Evolutionary conservation across 2,329 filamentous ascomycete genomes (phyloP).

Genomic region (Penicillium sp.): DNA sequence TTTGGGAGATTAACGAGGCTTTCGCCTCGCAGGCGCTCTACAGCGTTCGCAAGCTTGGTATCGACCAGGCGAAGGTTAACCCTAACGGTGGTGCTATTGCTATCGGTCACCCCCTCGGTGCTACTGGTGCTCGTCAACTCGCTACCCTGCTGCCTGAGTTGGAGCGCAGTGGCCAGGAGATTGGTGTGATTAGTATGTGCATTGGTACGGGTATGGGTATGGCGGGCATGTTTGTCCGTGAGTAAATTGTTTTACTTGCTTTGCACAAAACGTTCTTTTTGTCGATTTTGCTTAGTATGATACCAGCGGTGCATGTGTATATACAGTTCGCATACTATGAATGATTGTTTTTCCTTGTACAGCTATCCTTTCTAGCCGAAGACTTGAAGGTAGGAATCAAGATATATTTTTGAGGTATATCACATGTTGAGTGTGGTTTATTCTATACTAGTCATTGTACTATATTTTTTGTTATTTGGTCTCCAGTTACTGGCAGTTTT

Average conservation of each 20-base stretch:
- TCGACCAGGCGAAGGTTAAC: conserved; percentile 72
- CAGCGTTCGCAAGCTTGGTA: conserved; percentile 62
- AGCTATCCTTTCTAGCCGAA: no score
- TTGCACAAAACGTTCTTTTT: conserved; percentile 4
- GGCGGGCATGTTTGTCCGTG: conserved; percentile 65
- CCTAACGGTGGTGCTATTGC: conserved; percentile 92
- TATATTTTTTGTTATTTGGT: no score
- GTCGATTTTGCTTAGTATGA: conserved; percentile 9
- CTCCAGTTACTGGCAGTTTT: no score
- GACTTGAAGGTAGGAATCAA: no score
- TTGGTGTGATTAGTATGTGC: conserved; percentile 91
- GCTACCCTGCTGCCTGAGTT: conserved; percentile 69
- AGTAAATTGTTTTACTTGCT: conserved; percentile 43
- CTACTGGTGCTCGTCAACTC: conserved; percentile 79
- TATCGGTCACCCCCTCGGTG: conserved; percentile 86
- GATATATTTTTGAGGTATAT: no score
- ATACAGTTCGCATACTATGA: conserved; percentile 18
- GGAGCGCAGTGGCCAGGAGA: conserved; percentile 64
- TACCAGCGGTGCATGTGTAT: conserved; percentile 27
- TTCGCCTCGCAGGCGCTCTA: conserved; percentile 65
- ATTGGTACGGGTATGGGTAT: conserved; percentile 79
- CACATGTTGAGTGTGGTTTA: no score
- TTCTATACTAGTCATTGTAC: no score
- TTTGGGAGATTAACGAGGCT: conserved; percentile 94
- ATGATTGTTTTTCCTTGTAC: conserved; percentile 1